These are phyloP conservation scores for Phialocephala sp. DNA, from an alignment of 2,329 filamentous ascomycete species.

Conservation along the genomic window DNA sequence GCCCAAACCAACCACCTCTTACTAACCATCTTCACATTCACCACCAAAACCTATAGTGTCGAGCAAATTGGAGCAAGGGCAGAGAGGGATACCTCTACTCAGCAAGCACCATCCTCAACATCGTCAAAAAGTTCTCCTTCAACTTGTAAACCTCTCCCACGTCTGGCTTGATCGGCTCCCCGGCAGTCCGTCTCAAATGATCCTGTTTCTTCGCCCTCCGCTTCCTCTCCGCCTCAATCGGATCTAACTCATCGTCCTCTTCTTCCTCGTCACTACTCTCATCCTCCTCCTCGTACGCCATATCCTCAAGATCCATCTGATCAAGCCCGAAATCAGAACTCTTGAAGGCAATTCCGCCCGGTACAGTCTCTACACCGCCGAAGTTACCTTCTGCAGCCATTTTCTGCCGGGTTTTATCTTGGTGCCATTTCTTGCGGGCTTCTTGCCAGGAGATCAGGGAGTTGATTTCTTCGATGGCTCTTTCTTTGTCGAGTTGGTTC, in stretches of 20 bases:
- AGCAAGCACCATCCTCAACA: slow-evolving; percentile 82
- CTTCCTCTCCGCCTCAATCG: slow-evolving; percentile 84
- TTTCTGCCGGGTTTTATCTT: slow-evolving; percentile 97
- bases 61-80: too few relatives aligned
- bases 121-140: slow-evolving; percentile 77
- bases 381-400: slow-evolving; percentile 85
- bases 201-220: slow-evolving; percentile 79
- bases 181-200: slow-evolving; percentile 77
- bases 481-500: slow-evolving; percentile 70
- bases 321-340: slow-evolving; percentile 90
- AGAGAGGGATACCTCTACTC: slow-evolving; percentile 53
- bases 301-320: slow-evolving; percentile 83
- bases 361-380: slow-evolving; percentile 53
- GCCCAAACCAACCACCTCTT: too few relatives aligned
- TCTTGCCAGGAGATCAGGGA: slow-evolving; percentile 91
- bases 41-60: too few relatives aligned
- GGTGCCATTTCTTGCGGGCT: slow-evolving; percentile 95
- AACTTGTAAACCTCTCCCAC: slow-evolving; percentile 83
- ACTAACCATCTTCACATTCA: too few relatives aligned
- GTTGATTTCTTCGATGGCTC: slow-evolving; percentile 81
- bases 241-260: slow-evolving; percentile 79
- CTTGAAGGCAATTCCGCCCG: slow-evolving; percentile 67
- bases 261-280: slow-evolving; percentile 67
- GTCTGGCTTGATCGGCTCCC: slow-evolving; percentile 81
- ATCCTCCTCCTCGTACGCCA: slow-evolving; percentile 77